Base-by-base conservation (phyloP, 2,329 filamentous ascomycete genomes). In the Uncinocarpus reesii region DNA sequence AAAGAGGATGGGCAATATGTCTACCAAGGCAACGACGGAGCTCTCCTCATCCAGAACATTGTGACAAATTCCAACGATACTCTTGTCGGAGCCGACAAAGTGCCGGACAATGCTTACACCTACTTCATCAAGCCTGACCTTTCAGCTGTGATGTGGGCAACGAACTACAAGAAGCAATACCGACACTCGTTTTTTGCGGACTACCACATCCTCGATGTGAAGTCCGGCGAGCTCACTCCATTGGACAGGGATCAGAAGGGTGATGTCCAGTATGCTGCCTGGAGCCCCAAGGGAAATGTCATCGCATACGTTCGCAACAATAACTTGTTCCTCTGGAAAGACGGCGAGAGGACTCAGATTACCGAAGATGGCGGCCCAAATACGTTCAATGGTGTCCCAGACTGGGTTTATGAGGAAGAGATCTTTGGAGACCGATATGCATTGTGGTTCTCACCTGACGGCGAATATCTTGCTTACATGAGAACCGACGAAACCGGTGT, bases 351-450 rank as follows among this genome's bases (percentile, higher is more conserved):
- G 11, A 70, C 69, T 2, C 78, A 77, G 42, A 83, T 95, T 57
- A 95, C 89, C 3, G 76, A 72, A 37, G 88, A 95, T 59, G 89
- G 90, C 15, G 86, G 89, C 0, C 72, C 79, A 0, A 81, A 95
- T 58, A 79, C 87, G 54, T 85, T 95, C 67, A 93, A 95, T 58
- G 89, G 89, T 15, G 80, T 95, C 28, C 89, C 90, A 0, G 90
- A 96, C 65, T 96, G 90, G 89, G 89, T 95, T 0, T 93, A 92
- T 59, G 85, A 90, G 60, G 78, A 81, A 58, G 86, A 92, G 64
- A 85, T 90, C 4, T 84, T 95, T 49, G 66, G 71, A 10, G 81
- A 77, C 2, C 82, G 83, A 54, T 85, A 76, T 53, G 87, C 86
- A 2, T 86, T 87, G 0, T 95, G 89, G 90, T 95, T 87, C 85